Percentiles rank a stretch among this genome's conserved stretches.
phyloP scores from a whole-genome alignment of 805 yeast species.

The Ogataea nonfermentans region DNA sequence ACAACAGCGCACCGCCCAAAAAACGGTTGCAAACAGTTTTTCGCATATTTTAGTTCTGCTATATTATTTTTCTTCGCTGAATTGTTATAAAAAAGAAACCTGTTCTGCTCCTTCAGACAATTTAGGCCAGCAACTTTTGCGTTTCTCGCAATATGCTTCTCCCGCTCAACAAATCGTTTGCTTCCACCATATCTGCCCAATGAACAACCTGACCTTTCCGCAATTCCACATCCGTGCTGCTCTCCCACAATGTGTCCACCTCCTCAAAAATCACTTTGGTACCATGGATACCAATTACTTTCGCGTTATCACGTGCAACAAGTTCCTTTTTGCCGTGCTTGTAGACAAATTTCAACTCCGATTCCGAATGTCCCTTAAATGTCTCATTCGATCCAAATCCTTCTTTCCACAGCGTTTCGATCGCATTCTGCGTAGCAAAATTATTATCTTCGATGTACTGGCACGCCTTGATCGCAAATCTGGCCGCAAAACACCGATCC shows the following conservation, averaged over 20 bases:
- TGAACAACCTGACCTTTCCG: constrained; percentile 70
- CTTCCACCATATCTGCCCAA: constrained; percentile 60
- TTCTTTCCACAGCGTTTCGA: constrained; percentile 18
- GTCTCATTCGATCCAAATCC: constrained; percentile 26
- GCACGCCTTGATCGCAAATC: constrained; percentile 87
- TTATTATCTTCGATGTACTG: constrained; percentile 71
- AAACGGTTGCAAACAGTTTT: constrained; percentile 3
- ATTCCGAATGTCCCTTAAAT: constrained; percentile 27
- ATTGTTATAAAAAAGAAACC: neutral
- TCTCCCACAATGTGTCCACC: constrained; percentile 53
- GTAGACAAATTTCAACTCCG: constrained; percentile 50
- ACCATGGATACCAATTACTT: constrained; percentile 71
- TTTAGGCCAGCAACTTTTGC: neutral
- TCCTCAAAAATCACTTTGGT: constrained; percentile 58
- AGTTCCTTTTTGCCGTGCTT: constrained; percentile 45
- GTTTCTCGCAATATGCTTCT: constrained; percentile 48
- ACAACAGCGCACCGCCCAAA: constrained; percentile 5
- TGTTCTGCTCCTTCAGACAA: too few species aligned
- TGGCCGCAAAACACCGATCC: constrained; percentile 85
- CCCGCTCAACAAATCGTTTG: constrained; percentile 73
- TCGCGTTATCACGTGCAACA: constrained; percentile 46
- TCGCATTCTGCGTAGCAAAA: constrained; percentile 10
- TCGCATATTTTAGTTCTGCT: too few species aligned
- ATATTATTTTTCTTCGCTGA: constrained; percentile 3
- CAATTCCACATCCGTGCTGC: constrained; percentile 56